These are phyloP conservation scores for Andrographis paniculata DNA, from an alignment of 305 asterid species.

Conservation along the genomic window DNA sequence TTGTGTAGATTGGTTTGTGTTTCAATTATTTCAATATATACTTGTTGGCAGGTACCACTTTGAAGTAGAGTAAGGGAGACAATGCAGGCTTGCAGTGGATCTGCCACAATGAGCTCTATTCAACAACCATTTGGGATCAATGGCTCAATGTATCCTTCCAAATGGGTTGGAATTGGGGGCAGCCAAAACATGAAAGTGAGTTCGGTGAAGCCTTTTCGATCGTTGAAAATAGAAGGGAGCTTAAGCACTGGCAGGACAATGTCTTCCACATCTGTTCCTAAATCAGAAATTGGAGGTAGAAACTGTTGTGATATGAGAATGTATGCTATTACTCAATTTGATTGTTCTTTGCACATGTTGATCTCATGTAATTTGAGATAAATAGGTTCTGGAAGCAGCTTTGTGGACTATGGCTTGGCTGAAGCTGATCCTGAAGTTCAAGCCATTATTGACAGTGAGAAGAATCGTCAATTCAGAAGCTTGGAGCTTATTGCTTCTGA, in stretches of 20 bases:
- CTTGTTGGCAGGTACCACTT: background rate
- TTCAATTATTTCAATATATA: background rate
- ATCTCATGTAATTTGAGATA: constrained; percentile 10
- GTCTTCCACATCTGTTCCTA: constrained; percentile 45
- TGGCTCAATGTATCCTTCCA: constrained; percentile 27
- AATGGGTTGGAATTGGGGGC: constrained; percentile 26
- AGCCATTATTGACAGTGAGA: constrained; percentile 67
- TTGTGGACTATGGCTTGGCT: constrained; percentile 47
- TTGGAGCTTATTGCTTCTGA: constrained; percentile 94
- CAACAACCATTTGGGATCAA: constrained; percentile 36
- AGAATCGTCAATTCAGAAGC: constrained; percentile 87
- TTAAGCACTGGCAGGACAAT: constrained; percentile 59
- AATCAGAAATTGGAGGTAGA: constrained; percentile 47
- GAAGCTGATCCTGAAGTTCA: constrained; percentile 79
- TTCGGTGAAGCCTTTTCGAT: constrained; percentile 40
- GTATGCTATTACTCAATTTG: constrained; percentile 1
- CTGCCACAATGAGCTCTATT: constrained; percentile 34
- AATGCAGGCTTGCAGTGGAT: constrained; percentile 45
- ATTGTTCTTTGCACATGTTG: constrained; percentile 7
- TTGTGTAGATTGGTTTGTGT: background rate
- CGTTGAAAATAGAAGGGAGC: constrained; percentile 53
- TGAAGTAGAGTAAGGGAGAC: background rate
- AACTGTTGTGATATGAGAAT: background rate
- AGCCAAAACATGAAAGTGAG: constrained; percentile 27
- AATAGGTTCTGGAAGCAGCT: constrained; percentile 52